Conservation (phyloP, 495 filamentous ascomycete species). For the Trichodelitschia bisporula region DNA sequence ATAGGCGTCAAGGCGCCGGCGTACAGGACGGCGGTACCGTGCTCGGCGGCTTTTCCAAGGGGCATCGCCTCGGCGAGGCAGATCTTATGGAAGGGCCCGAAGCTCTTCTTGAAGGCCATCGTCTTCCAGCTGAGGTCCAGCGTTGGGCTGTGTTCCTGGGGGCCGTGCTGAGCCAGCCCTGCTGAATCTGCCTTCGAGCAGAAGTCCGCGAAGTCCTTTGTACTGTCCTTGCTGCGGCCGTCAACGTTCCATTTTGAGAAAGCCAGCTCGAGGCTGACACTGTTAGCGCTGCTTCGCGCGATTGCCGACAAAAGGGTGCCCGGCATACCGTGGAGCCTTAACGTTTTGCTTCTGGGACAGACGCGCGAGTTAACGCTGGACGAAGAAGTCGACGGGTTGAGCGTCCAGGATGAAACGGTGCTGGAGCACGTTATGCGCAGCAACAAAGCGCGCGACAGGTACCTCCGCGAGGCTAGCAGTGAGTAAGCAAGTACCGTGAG, state of each 20-base stretch:
- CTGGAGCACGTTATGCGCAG: constrained; percentile 42
- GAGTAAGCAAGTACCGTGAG: constrained; percentile 5
- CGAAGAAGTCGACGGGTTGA: constrained; percentile 11
- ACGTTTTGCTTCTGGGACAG: constrained; percentile 50
- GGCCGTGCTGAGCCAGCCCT: background rate
- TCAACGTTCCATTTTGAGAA: too few relatives aligned
- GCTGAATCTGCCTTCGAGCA: constrained; percentile 1
- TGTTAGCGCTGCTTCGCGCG: constrained; percentile 39
- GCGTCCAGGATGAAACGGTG: constrained; percentile 19
- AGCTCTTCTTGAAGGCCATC: too few relatives aligned
- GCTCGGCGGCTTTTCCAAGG: too few relatives aligned
- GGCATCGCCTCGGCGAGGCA: too few relatives aligned
- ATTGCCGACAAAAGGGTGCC: constrained; percentile 59
- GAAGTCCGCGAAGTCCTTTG: too few relatives aligned
- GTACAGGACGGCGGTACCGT: too few relatives aligned
- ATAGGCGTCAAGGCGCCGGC: too few relatives aligned
- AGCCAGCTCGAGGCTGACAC: too few relatives aligned
- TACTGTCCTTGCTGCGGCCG: too few relatives aligned
- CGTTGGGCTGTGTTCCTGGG: constrained; percentile 1
- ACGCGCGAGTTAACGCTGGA: constrained; percentile 22
- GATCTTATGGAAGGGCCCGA: too few relatives aligned
- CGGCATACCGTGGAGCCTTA: constrained; percentile 41
- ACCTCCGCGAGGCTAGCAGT: constrained; percentile 30
- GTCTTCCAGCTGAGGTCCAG: constrained; percentile 22
- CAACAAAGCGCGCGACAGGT: constrained; percentile 32